Percentiles rank a stretch among this genome's conserved stretches.
These are phyloP conservation scores for Neopestalotiopsis sp. DNA, from an alignment of 2,329 filamentous ascomycete genomes.

Conservation along the genomic window DNA sequence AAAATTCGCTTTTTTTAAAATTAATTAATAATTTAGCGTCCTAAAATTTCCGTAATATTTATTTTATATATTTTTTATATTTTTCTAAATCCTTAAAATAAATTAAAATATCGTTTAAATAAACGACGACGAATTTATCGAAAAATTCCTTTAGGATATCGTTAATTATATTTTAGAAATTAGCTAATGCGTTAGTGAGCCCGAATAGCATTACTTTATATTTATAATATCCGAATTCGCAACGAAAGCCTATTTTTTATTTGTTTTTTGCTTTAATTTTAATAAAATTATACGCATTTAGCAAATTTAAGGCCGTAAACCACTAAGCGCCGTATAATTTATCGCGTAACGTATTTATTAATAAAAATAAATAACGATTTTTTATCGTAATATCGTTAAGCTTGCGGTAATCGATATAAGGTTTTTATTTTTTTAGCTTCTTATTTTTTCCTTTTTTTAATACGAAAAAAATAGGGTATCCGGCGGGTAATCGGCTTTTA, in stretches of 20 bases:
- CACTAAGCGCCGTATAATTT: background rate
- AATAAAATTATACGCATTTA: constrained; percentile 20
- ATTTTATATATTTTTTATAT: constrained; percentile 29
- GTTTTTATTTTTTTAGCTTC: background rate
- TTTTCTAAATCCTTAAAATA: constrained; percentile 15
- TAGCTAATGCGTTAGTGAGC: constrained; percentile 22
- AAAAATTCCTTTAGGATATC: constrained; percentile 16
- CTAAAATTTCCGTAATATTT: constrained; percentile 22
- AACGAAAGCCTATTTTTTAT: constrained; percentile 33
- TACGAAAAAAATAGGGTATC: constrained; percentile 3
- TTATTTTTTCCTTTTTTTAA: background rate
- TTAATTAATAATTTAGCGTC: no score
- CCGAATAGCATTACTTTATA: constrained; percentile 34
- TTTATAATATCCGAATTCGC: constrained; percentile 29
- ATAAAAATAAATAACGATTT: background rate
- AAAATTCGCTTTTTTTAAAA: no score
- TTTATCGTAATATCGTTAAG: constrained; percentile 7
- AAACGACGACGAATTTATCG: constrained; percentile 13
- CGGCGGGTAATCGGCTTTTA: background rate
- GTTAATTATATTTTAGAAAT: constrained; percentile 24
- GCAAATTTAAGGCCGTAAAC: background rate
- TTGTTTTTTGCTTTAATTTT: constrained; percentile 26
- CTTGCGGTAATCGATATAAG: background rate
- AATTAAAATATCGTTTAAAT: background rate
- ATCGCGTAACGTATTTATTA: background rate